phyloP scores from a whole-genome alignment of 306 rosid genomes.

The Pterocarpus macrocarpus region DNA sequence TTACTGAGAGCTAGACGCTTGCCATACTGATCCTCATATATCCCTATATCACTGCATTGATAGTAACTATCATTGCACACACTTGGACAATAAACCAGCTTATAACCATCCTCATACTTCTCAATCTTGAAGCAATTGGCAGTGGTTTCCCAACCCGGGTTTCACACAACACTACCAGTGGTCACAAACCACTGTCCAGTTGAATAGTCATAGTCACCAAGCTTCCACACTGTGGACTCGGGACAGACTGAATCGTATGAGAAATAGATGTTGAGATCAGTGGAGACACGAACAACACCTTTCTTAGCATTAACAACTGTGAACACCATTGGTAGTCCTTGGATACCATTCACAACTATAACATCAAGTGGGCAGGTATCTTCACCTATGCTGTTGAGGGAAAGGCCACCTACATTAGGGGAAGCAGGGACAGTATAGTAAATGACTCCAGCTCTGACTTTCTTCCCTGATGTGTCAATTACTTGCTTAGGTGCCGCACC shows the following conservation, averaged over 20 bases:
- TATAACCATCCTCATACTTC: slow-evolving; percentile 48
- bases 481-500: background rate
- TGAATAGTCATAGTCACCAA: slow-evolving; percentile 19
- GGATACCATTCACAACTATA: background rate
- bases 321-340: slow-evolving; percentile 35
- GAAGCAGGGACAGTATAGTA: no score
- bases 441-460: background rate
- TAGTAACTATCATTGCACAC: slow-evolving; percentile 55
- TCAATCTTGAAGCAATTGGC: slow-evolving; percentile 49
- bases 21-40: slow-evolving; percentile 15
- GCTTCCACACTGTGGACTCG: slow-evolving; percentile 48
- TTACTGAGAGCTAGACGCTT: slow-evolving; percentile 24
- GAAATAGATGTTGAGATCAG: slow-evolving; percentile 47
- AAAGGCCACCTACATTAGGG: background rate
- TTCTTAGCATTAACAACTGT: slow-evolving; percentile 33
- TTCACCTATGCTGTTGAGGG: background rate
- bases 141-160: slow-evolving; percentile 40
- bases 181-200: slow-evolving; percentile 46
- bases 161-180: slow-evolving; percentile 44
- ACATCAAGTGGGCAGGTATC: background rate
- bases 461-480: background rate
- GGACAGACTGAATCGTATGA: background rate
- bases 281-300: slow-evolving; percentile 26
- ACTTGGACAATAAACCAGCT: slow-evolving; percentile 61
- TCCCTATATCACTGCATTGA: slow-evolving; percentile 52